A percentile compares a stretch with the other conserved stretches of the same genome.
phyloP scores from a whole-genome alignment of 1,284 basidiomycete genomes.

The Ceratobasidium sp. region DNA sequence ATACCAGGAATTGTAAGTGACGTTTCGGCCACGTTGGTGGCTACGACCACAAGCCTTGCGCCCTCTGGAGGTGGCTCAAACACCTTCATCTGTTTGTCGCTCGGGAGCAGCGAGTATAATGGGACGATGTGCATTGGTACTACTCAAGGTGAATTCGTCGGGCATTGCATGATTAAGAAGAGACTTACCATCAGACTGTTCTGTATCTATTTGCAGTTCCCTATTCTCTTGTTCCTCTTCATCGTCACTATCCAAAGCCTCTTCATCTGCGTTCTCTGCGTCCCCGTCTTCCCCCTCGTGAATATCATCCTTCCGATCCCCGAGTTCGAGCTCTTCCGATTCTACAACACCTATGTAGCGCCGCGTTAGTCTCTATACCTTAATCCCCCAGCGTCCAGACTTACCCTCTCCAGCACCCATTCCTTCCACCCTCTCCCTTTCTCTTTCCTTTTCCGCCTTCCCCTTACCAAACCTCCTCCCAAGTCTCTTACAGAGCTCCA shows the following conservation, averaged over 20 bases:
- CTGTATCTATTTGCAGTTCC: slow-evolving; percentile 68
- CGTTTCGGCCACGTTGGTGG: slow-evolving; percentile 85
- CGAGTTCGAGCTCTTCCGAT: slow-evolving; percentile 86
- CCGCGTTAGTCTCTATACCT: background rate
- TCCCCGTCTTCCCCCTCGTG: slow-evolving; percentile 48
- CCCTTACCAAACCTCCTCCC: slow-evolving; percentile 79
- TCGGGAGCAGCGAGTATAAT: slow-evolving; percentile 78
- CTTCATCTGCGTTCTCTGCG: slow-evolving; percentile 59
- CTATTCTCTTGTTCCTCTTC: slow-evolving; percentile 63
- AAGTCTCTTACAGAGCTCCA: slow-evolving; percentile 74
- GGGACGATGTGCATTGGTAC: slow-evolving; percentile 80
- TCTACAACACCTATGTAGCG: slow-evolving; percentile 70
- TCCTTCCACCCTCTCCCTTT: slow-evolving; percentile 45
- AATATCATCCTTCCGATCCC: slow-evolving; percentile 57
- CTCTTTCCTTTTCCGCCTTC: slow-evolving; percentile 70
- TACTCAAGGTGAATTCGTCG: slow-evolving; percentile 51
- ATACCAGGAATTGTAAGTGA: slow-evolving; percentile 84
- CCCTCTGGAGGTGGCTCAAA: slow-evolving; percentile 75
- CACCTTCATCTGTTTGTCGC: slow-evolving; percentile 80
- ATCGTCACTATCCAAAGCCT: slow-evolving; percentile 62
- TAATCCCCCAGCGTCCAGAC: background rate
- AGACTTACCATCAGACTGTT: slow-evolving; percentile 71
- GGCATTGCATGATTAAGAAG: background rate
- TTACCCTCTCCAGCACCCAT: slow-evolving; percentile 38
- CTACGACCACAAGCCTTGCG: slow-evolving; percentile 76